Conservation (phyloP, 2,329 filamentous ascomycete genomes). For the Trichoderma koningii region DNA sequence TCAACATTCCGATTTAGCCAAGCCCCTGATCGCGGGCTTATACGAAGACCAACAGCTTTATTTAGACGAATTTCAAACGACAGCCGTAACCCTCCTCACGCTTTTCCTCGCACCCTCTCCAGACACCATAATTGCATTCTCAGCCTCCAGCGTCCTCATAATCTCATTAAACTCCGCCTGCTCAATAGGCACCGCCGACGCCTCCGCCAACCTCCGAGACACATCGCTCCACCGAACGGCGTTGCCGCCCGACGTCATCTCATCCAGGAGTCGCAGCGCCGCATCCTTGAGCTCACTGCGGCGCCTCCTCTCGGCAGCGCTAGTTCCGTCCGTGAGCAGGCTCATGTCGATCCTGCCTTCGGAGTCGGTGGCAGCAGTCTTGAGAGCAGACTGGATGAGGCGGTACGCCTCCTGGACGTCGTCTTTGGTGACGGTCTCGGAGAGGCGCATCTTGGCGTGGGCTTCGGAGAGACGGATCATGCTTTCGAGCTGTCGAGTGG, state of each 20-base stretch:
- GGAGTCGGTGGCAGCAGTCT: conserved; percentile 94
- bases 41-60: too few relatives aligned
- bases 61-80: conserved; percentile 35
- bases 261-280: conserved; percentile 74
- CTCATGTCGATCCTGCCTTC: conserved; percentile 97
- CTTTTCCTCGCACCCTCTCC: conserved; percentile 84
- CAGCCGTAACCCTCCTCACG: conserved; percentile 71
- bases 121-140: conserved; percentile 76
- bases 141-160: conserved; percentile 76
- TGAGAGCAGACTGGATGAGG: conserved; percentile 89
- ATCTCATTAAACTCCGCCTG: conserved; percentile 79
- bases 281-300: conserved; percentile 83
- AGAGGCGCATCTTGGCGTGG: conserved; percentile 95
- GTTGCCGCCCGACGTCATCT: conserved; percentile 69
- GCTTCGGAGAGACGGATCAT: conserved; percentile 98
- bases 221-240: conserved; percentile 79
- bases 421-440: conserved; percentile 69
- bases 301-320: conserved; percentile 78
- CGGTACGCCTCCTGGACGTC: conserved; percentile 92
- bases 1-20: too few relatives aligned
- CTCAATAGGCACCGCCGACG: conserved; percentile 71
- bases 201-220: conserved; percentile 69
- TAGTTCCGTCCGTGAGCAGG: conserved; percentile 90
- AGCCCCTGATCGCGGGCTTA: too few relatives aligned
- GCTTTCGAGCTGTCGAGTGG: conserved; percentile 91